Evolutionary conservation across 2,329 filamentous ascomycete species (phyloP), one percentile per base, ranked within the genome.

Genomic region (Xylaria sp.): DNA sequence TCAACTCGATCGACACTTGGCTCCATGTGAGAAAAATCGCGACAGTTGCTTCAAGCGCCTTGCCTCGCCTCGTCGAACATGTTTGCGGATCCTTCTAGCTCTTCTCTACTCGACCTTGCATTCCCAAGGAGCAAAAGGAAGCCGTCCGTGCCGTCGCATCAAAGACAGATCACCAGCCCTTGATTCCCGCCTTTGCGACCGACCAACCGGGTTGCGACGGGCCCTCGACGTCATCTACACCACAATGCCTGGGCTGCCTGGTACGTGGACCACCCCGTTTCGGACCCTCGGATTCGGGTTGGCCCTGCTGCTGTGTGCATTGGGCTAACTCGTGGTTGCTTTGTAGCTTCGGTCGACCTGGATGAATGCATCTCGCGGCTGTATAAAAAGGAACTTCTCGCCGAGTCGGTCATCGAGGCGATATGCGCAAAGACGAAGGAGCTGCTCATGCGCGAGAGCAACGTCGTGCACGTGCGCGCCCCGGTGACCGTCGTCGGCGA

Each of bases 371-470:
- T 99, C 83, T 90, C 93, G 79, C 92, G 95, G 74, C 89, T 99
- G 62, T 98, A 98, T 83, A 95, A 96, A 79, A 97, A 97, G 80
- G 96, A 98, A 81, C 89, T 99, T 68, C 89, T 99, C 67, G 94
- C 96, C 76, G 96, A 99, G 82, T 97, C 95, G 48, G 94, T 99
- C 73, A 95, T 99, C 81, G 96, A 99, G 84, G 96, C 96, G 77
- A 95, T 99, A 89, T 99, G 96, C 84, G 94, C 96, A 81, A 99
- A 99, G 81, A 96, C 97, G 25, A 99, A 99, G 80, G 96, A 99
- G 84, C 86, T 99, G 75, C 87, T 99, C 74, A 99, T 99, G 96
- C 95, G 97, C 79, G 96, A 99, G 89, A 98, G 95, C 87, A 99
- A 99, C 82, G 96, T 99, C 70, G 96, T 99, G 68, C 96, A 99